Evolutionary conservation across 768 basidiomycete species (phyloP).

Genomic region (Nidularia pulvinata): DNA sequence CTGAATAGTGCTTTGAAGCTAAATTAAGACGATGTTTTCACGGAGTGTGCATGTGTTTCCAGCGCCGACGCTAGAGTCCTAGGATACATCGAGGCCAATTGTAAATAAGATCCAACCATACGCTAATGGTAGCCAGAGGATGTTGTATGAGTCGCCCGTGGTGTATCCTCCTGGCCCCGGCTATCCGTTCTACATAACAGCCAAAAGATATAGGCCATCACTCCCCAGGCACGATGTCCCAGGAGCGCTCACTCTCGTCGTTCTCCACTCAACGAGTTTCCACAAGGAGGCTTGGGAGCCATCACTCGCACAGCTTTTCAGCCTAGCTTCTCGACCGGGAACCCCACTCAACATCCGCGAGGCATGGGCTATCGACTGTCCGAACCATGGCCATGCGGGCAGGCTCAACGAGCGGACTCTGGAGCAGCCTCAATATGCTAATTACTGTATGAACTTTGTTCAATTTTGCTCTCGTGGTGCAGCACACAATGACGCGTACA

Average conservation of each 20-base stretch:
- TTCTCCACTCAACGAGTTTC: constrained; percentile 73
- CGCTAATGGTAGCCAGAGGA: too few relatives aligned
- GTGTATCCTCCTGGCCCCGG: constrained; percentile 32
- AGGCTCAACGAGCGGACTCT: constrained; percentile 49
- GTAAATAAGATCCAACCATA: too few relatives aligned
- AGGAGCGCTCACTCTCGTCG: constrained; percentile 51
- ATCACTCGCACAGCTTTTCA: constrained; percentile 47
- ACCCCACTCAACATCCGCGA: constrained; percentile 40
- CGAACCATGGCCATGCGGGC: constrained; percentile 70
- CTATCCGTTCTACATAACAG: constrained; percentile 51
- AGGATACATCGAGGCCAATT: not conserved
- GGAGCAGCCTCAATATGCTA: constrained; percentile 37
- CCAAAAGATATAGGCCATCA: constrained; percentile 56
- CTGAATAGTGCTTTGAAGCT: too few relatives aligned
- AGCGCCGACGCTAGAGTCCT: not conserved
- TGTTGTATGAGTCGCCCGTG: constrained; percentile 12
- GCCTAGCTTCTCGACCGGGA: constrained; percentile 13
- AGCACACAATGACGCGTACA: too few relatives aligned
- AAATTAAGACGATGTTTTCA: not conserved
- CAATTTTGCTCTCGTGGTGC: too few relatives aligned
- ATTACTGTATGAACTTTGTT: constrained; percentile 51
- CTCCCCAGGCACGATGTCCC: constrained; percentile 33
- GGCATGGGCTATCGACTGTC: constrained; percentile 72
- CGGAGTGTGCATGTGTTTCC: not conserved
- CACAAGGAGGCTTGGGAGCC: constrained; percentile 80